Evolutionary conservation across 148 eudicot genomes (phyloP).

Genomic region (Fagopyrum homotropicum): DNA sequence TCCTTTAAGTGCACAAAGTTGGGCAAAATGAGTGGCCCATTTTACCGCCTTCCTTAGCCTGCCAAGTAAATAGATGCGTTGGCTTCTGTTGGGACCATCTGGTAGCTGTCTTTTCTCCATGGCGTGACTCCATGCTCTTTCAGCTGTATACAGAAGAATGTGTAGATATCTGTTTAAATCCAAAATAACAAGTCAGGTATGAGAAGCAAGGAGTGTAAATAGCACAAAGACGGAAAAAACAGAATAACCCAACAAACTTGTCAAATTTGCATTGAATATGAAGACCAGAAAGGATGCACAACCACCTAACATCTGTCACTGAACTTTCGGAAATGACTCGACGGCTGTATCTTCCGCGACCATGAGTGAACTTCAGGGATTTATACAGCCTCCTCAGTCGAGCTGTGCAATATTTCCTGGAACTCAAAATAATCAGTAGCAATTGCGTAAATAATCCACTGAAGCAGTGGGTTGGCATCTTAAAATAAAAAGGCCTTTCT

Average conservation of each 20-base stretch:
- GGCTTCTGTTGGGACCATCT: conserved; percentile 87
- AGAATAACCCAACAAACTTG: not conserved
- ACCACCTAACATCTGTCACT: conserved; percentile 87
- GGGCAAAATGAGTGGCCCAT: conserved; percentile 80
- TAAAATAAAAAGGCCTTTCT: not conserved
- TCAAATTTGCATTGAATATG: not conserved
- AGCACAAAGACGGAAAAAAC: conserved; percentile 30
- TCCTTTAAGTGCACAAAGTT: conserved; percentile 80
- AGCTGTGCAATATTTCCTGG: conserved; percentile 89
- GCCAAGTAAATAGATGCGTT: conserved; percentile 77
- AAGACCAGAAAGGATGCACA: not conserved
- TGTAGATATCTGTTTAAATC: conserved; percentile 5
- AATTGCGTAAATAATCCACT: not conserved
- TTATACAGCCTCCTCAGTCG: conserved; percentile 85
- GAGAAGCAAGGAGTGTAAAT: conserved; percentile 7
- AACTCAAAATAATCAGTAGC: conserved; percentile 12
- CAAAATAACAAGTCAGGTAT: not conserved
- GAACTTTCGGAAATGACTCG: conserved; percentile 52
- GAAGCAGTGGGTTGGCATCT: not conserved
- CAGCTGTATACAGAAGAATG: conserved; percentile 47
- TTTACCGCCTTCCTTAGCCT: conserved; percentile 92
- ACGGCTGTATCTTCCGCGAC: conserved; percentile 74
- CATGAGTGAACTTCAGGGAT: conserved; percentile 89
- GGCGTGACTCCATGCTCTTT: conserved; percentile 99
- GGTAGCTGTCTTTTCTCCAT: conserved; percentile 98